Percentiles rank a stretch among this genome's conserved stretches.
These are phyloP conservation scores for Paratinospora sagittata DNA, from an alignment of 164 flowering plant species.

Conservation along the genomic window DNA sequence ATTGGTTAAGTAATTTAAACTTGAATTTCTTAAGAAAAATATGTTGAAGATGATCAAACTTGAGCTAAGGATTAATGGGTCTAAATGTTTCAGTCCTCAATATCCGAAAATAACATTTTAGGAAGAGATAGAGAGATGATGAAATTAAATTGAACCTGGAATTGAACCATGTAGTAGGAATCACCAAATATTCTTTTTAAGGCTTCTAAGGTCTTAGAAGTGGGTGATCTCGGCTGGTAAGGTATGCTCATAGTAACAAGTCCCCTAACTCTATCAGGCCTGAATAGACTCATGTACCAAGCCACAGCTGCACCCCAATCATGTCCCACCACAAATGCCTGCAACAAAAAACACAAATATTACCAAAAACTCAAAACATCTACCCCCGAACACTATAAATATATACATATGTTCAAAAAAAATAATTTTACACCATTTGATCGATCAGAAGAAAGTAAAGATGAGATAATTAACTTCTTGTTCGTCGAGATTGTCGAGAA, in stretches of 20 bases:
- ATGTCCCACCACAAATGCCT: constrained; percentile 51
- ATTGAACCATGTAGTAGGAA: constrained; percentile 33
- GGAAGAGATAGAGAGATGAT: neutral
- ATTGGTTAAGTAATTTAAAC: too few species aligned
- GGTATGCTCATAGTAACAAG: constrained; percentile 34
- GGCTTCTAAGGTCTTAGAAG: constrained; percentile 13
- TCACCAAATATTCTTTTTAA: constrained; percentile 29
- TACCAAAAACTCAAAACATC: too few species aligned
- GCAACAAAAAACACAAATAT: neutral
- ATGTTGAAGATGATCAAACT: too few species aligned
- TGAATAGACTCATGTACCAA: constrained; percentile 41
- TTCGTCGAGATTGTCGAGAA: constrained; percentile 11
- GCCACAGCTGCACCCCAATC: constrained; percentile 49
- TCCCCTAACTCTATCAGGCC: constrained; percentile 49
- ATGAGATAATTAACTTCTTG: neutral
- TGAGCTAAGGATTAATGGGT: too few species aligned
- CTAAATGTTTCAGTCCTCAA: too few species aligned
- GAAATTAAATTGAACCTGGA: constrained; percentile 42
- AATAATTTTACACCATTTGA: too few species aligned
- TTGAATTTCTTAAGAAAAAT: too few species aligned
- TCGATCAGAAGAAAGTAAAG: too few species aligned
- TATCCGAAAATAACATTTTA: too few species aligned
- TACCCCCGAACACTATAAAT: too few species aligned
- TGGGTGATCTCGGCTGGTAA: constrained; percentile 21
- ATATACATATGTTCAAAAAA: too few species aligned